These are phyloP conservation scores for Diplosphaera chodatii DNA, from an alignment of 139 green algal genomes.

Conservation along the genomic window DNA sequence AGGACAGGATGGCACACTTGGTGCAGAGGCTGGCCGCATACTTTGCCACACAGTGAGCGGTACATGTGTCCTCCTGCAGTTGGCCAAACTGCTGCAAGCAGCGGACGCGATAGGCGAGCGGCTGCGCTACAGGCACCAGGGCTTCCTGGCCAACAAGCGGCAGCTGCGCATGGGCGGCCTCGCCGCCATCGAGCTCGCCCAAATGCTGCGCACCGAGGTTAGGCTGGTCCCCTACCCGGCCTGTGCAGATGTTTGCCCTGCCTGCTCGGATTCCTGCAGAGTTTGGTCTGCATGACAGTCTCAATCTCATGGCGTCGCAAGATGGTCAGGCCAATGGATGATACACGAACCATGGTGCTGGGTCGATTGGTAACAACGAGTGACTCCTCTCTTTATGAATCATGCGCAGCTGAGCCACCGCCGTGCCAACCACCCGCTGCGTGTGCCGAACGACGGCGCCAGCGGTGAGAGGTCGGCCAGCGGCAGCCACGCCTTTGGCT, in stretches of 20 bases:
- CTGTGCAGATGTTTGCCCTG: no score
- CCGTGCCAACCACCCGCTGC: slow-evolving; percentile 1
- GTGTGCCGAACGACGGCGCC: slow-evolving; percentile 35
- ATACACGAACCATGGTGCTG: no score
- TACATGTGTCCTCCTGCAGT: no score
- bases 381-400: no score
- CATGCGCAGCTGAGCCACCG: neutral
- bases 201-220: slow-evolving; percentile 46
- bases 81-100: slow-evolving; percentile 34
- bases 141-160: slow-evolving; percentile 73
- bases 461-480: slow-evolving; percentile 7
- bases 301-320: no score
- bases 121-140: slow-evolving; percentile 79
- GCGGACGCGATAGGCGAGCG: slow-evolving; percentile 62
- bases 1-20: no score
- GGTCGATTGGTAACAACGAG: no score
- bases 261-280: no score
- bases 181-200: slow-evolving; percentile 69
- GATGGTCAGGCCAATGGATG: no score
- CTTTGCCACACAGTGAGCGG: no score
- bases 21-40: no score
- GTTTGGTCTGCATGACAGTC: no score
- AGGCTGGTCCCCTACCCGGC: neutral
- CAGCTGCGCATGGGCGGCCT: slow-evolving; percentile 76
- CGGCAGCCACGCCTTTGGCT: slow-evolving; percentile 63